phyloP scores from a whole-genome alignment of 805 yeast genomes.

The Candida nonsorbophila region DNA sequence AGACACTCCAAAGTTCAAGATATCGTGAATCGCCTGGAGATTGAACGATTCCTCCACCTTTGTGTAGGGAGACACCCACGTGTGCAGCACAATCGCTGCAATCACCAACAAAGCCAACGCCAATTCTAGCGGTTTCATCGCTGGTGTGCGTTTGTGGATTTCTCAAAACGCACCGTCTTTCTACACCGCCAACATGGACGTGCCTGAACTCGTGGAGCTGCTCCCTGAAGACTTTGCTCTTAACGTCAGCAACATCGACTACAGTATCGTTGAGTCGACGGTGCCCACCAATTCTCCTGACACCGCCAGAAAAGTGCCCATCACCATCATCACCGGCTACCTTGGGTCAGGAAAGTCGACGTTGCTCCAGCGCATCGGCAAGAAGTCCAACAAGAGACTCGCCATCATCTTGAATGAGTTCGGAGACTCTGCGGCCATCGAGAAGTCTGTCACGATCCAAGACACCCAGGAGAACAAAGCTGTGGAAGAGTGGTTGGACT shows the following conservation, averaged over 20 bases:
- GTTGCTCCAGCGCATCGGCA: constrained; percentile 67
- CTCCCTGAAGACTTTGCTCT: constrained; percentile 5
- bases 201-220: constrained; percentile 10
- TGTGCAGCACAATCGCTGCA: constrained; percentile 42
- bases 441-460: constrained; percentile 72
- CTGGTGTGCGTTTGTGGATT: neutral
- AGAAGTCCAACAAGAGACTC: constrained; percentile 61
- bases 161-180: neutral
- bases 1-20: constrained; percentile 56
- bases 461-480: constrained; percentile 41
- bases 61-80: constrained; percentile 68
- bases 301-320: constrained; percentile 60
- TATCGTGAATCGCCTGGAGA: constrained; percentile 83
- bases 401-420: constrained; percentile 92
- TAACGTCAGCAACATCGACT: constrained; percentile 9
- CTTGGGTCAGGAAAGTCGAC: constrained; percentile 95
- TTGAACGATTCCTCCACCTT: constrained; percentile 95
- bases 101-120: constrained; percentile 26
- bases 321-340: constrained; percentile 91
- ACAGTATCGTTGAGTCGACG: constrained; percentile 4
- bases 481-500: constrained; percentile 90
- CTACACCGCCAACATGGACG: constrained; percentile 2
- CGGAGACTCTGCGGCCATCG: constrained; percentile 88
- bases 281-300: constrained; percentile 4
- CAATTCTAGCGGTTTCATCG: constrained; percentile 8